phyloP scores from a whole-genome alignment of 176 grass and related monocot species.

The Hordeum vulgare region DNA sequence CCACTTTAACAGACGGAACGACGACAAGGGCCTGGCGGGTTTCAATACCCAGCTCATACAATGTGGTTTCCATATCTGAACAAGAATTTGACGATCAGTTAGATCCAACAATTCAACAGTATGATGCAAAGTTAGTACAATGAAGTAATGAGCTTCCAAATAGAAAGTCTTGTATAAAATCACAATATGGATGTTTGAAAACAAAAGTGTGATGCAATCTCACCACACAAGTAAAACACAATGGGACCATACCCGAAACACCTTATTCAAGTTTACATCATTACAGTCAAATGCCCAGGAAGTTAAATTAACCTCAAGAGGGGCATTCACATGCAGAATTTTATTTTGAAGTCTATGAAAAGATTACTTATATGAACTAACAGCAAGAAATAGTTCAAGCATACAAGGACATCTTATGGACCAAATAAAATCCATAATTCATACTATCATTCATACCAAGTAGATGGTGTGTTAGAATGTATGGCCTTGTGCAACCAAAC shows the following conservation, averaged over 20 bases:
- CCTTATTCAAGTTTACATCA: background rate
- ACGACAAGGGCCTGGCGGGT: conserved; percentile 84
- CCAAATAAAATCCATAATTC: background rate
- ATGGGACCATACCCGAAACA: background rate
- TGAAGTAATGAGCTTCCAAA: background rate
- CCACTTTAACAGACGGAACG: conserved; percentile 39
- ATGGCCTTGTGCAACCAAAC: background rate
- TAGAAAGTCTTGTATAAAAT: background rate
- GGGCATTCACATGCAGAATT: background rate
- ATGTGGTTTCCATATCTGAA: conserved; percentile 68
- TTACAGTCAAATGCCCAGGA: background rate
- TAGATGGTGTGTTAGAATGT: background rate
- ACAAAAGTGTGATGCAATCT: background rate
- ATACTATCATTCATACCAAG: background rate
- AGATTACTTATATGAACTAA: background rate
- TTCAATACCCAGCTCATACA: conserved; percentile 70
- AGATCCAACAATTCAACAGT: background rate
- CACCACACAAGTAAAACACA: background rate
- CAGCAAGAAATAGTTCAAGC: background rate
- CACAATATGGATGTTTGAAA: background rate
- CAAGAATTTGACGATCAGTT: conserved; percentile 15
- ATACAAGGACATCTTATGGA: background rate
- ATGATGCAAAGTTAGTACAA: background rate
- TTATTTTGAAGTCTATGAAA: conserved; percentile 4
- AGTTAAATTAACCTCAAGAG: background rate